Percentiles rank a stretch among this genome's conserved stretches.
Conservation (phyloP, 345 rosid species). For the Eutrema japonicum region DNA sequence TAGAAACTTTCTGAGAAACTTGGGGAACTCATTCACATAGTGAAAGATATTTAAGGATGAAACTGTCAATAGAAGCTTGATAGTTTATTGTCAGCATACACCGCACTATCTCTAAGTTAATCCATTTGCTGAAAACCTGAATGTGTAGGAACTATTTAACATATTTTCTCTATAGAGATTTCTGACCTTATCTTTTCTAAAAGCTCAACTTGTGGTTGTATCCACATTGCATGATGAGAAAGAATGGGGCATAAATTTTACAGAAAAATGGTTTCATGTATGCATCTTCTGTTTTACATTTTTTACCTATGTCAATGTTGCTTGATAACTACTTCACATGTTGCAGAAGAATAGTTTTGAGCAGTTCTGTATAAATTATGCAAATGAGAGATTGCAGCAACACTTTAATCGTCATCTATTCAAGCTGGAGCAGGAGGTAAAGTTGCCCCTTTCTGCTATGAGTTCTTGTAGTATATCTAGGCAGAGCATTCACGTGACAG, state of each 20-base stretch:
- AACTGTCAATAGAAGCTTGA: background rate
- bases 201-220: slow-evolving; percentile 5
- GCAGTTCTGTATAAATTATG: slow-evolving; percentile 98
- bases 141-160: background rate
- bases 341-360: slow-evolving; percentile 97
- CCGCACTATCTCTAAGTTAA: background rate
- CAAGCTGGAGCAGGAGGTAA: slow-evolving; percentile 98
- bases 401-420: slow-evolving; percentile 97
- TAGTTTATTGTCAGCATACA: background rate
- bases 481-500: background rate
- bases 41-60: background rate
- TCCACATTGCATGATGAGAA: slow-evolving; percentile 2
- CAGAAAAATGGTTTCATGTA: slow-evolving; percentile 19
- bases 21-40: background rate
- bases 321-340: slow-evolving; percentile 34
- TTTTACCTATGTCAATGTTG: slow-evolving; percentile 15
- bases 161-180: background rate
- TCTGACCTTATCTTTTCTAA: slow-evolving; percentile 7
- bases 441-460: slow-evolving; percentile 30
- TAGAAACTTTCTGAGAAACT: background rate
- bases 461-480: slow-evolving; percentile 6
- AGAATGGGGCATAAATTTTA: background rate
- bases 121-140: slow-evolving; percentile 9
- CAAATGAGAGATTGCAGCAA: slow-evolving; percentile 98
- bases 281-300: slow-evolving; percentile 31